Evolutionary conservation across 345 rosid genomes (phyloP).

Genomic region (Linum trigynum): DNA sequence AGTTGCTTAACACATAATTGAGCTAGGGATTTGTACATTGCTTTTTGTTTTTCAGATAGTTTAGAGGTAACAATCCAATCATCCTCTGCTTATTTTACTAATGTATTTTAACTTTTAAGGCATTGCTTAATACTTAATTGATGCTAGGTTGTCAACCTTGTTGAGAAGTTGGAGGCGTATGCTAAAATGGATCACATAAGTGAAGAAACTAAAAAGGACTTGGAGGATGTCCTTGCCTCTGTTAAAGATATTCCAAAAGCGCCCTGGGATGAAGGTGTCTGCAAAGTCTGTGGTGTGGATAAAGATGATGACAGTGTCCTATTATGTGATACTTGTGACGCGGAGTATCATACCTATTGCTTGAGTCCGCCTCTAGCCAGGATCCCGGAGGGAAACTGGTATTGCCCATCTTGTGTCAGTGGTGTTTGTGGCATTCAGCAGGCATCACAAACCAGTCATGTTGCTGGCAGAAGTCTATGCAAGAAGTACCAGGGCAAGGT

Average conservation of each 20-base stretch:
- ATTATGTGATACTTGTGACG: slow-evolving; percentile 33
- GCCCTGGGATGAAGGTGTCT: slow-evolving; percentile 32
- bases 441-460: slow-evolving; percentile 17
- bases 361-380: slow-evolving; percentile 28
- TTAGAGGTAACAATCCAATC: too few relatives aligned
- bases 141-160: slow-evolving; percentile 33
- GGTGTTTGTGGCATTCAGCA: slow-evolving; percentile 3
- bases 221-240: slow-evolving; percentile 21
- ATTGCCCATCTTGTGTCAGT: slow-evolving; percentile 28
- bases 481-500: slow-evolving; percentile 21
- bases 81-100: background rate
- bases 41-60: too few relatives aligned
- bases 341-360: slow-evolving; percentile 34
- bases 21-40: too few relatives aligned
- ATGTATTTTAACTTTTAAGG: background rate
- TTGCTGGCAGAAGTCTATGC: slow-evolving; percentile 6
- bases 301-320: slow-evolving; percentile 31
- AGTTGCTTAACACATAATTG: background rate
- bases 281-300: slow-evolving; percentile 31
- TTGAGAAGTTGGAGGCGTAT: slow-evolving; percentile 15
- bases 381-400: slow-evolving; percentile 38
- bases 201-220: slow-evolving; percentile 23
- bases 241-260: slow-evolving; percentile 27
- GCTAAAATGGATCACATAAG: slow-evolving; percentile 12
- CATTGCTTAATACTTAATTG: slow-evolving; percentile 14